phyloP scores from a whole-genome alignment of 192 early-diverging fungal genomes.

The Diversispora epigaea region DNA sequence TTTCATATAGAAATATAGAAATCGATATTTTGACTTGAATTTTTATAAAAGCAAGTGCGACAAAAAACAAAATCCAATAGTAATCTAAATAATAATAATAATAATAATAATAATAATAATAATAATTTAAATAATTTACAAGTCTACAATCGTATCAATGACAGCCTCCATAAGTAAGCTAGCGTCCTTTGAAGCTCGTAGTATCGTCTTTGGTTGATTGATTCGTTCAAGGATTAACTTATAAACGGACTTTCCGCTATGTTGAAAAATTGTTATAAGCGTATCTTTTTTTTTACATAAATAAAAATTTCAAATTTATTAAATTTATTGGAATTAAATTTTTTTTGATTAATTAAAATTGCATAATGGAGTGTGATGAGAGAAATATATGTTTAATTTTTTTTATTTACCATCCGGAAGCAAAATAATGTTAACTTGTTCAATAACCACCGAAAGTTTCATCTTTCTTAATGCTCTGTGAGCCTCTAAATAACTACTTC shows the following conservation, averaged over 20 bases:
- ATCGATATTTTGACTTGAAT: too few relatives aligned
- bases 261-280: conserved; percentile 44
- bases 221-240: conserved; percentile 41
- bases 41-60: too few relatives aligned
- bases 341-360: neutral
- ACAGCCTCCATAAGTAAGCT: conserved; percentile 47
- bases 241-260: conserved; percentile 40
- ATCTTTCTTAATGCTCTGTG: conserved; percentile 13
- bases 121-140: neutral
- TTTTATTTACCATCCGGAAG: conserved; percentile 28
- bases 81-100: neutral
- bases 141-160: conserved; percentile 50
- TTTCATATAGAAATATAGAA: too few relatives aligned
- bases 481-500: conserved; percentile 7
- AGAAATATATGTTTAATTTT: neutral
- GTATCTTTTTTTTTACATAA: conserved; percentile 21
- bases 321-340: too few relatives aligned
- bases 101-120: too few relatives aligned
- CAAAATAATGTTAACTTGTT: conserved; percentile 45
- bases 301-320: neutral
- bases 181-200: conserved; percentile 40
- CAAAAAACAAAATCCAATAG: too few relatives aligned
- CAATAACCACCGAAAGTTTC: conserved; percentile 29
- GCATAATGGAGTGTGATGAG: neutral
- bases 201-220: conserved; percentile 33